These are phyloP conservation scores for Isatis lusitanica DNA, from an alignment of 441 rosid genomes.

Conservation along the genomic window DNA sequence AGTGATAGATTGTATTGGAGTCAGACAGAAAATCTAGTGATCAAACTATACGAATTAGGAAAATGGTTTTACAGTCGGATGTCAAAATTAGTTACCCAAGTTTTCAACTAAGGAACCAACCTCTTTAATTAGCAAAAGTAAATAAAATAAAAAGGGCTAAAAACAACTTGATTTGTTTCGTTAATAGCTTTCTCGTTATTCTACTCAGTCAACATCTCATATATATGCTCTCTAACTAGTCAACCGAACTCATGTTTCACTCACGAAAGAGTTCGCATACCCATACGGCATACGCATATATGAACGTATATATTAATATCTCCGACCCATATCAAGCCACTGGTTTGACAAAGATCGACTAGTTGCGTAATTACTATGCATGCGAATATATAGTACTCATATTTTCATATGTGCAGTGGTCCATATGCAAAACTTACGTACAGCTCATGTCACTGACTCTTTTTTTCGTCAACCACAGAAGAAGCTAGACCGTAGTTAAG, in stretches of 20 bases:
- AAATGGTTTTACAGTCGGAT: too few relatives aligned
- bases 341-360: conserved; percentile 1
- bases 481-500: background rate
- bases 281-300: background rate
- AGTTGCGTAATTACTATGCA: background rate
- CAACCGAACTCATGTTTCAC: too few relatives aligned
- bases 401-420: background rate
- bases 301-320: background rate
- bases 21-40: too few relatives aligned
- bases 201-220: background rate
- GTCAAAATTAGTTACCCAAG: too few relatives aligned
- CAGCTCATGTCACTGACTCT: background rate
- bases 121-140: too few relatives aligned
- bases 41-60: too few relatives aligned
- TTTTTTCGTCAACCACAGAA: background rate
- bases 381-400: background rate
- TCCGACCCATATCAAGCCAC: background rate
- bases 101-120: too few relatives aligned
- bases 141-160: too few relatives aligned
- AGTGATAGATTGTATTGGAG: too few relatives aligned
- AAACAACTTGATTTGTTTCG: too few relatives aligned
- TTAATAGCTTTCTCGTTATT: background rate
- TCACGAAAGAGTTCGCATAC: too few relatives aligned
- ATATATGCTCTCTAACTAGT: background rate
- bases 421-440: background rate